Evolutionary conservation across 2,329 filamentous ascomycete genomes (phyloP), one percentile per base, ranked within the genome.

Genomic region (Penicillium nordicum): DNA sequence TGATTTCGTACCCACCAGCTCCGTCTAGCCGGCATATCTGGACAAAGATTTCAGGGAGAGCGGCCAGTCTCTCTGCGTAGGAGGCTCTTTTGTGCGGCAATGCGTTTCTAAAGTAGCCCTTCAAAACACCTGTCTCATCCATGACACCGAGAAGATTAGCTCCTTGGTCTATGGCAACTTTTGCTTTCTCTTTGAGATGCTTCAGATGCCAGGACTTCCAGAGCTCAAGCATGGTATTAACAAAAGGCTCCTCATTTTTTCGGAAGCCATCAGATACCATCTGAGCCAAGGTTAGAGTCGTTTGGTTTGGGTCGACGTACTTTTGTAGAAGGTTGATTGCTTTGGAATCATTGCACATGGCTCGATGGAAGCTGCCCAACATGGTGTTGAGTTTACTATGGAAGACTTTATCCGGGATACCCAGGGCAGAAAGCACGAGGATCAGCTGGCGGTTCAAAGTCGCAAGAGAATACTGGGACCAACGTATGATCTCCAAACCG

Each of bases 171-270:
- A 99, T 82, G 2, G 86, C 81, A 42, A 99, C 90, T 29, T 88
- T 88, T 0, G 93, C 92, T 66, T 97, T 97, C 64, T 97, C 92
- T 65, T 96, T 97, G 18, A 99, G 81, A 12, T 88, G 83, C 68
- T 96, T 96, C 63, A 96, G 84, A 0, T 88, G 90, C 89, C 90
- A 97, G 1, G 90, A 84, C 60, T 88, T 83, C 93, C 94, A 99
- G 0, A 97, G 79, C 36, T 86, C 83, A 11, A 99, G 76, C 9
- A 96, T 73, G 0, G 91, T 92, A 58, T 85, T 82, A 23, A 92
- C 80, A 71, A 97, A 97, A 0, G 93, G 93, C 57, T 99, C 94
- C 14, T 79, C 74, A 0, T 76, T 72, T 2, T 79, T 73, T 80
- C 92, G 89, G 74, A 99, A 97, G 0, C 90, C 91, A 59, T 89